Conservation (phyloP, 257 asterid genomes). For the Nicotiana obtusifolia region DNA sequence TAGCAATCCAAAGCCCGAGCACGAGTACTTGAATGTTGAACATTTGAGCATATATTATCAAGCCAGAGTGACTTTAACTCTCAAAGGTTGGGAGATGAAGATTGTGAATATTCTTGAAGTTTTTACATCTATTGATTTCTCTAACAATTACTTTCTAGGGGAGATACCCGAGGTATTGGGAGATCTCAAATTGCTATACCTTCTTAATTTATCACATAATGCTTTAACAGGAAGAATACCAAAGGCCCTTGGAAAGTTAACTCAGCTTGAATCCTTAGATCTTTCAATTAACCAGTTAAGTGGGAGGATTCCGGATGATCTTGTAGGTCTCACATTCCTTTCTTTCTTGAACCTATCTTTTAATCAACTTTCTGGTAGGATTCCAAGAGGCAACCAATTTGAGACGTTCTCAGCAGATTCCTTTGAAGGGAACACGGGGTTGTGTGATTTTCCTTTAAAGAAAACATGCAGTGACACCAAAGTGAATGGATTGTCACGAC, state of each 20-base stretch:
- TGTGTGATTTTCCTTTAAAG: background rate
- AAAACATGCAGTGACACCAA: background rate
- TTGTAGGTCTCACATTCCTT: slow-evolving; percentile 39
- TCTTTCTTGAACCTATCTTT: slow-evolving; percentile 34
- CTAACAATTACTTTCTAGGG: background rate
- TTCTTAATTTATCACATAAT: slow-evolving; percentile 5
- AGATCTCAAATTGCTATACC: background rate
- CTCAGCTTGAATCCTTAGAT: background rate
- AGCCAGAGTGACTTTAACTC: background rate
- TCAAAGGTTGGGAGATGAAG: background rate
- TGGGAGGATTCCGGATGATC: slow-evolving; percentile 38
- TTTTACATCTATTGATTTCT: background rate
- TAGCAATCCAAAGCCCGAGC: background rate
- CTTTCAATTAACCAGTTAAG: slow-evolving; percentile 16
- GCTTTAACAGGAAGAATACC: slow-evolving; percentile 2
- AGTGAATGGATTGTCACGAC: background rate
- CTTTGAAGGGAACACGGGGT: slow-evolving; percentile 22
- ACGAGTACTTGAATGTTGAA: background rate
- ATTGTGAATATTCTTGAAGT: background rate
- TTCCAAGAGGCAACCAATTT: slow-evolving; percentile 30
- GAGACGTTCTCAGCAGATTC: slow-evolving; percentile 19
- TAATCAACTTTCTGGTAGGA: slow-evolving; percentile 34
- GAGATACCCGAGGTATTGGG: background rate
- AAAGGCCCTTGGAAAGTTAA: background rate
- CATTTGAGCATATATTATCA: background rate